A percentile compares a stretch with the other conserved stretches of the same genome.
phyloP scores from a whole-genome alignment of 176 grass and related monocot species.

The Phoenix dactylifera region DNA sequence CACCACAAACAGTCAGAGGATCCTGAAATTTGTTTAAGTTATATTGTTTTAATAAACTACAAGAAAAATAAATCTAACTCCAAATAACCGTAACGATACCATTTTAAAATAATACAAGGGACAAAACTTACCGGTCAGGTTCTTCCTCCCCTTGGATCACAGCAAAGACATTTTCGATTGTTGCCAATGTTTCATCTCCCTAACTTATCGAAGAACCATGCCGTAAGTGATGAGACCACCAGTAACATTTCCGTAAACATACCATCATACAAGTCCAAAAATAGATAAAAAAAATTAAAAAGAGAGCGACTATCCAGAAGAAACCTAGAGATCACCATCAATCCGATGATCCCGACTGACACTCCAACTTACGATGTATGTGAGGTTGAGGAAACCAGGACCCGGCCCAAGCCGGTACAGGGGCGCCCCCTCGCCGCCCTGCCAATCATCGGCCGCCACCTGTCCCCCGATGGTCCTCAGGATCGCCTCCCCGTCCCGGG shows the following conservation, averaged over 20 bases:
- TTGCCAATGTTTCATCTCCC: constrained; percentile 78
- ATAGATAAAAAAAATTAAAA: background rate
- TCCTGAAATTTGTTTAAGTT: too few relatives aligned
- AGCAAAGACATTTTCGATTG: constrained; percentile 82
- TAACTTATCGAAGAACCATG: constrained; percentile 9
- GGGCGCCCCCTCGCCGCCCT: constrained; percentile 38
- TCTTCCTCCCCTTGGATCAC: constrained; percentile 91
- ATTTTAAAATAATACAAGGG: constrained; percentile 1
- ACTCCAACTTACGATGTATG: constrained; percentile 38
- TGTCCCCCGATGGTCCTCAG: constrained; percentile 40
- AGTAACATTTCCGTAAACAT: too few relatives aligned
- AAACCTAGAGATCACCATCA: too few relatives aligned
- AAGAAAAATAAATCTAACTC: too few relatives aligned
- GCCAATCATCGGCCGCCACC: constrained; percentile 67
- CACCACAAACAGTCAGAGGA: too few relatives aligned
- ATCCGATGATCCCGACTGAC: too few relatives aligned
- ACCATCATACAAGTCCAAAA: background rate
- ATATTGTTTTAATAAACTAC: too few relatives aligned
- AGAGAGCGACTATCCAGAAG: background rate
- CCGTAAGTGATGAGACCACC: too few relatives aligned
- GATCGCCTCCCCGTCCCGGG: constrained; percentile 58
- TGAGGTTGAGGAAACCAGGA: constrained; percentile 62
- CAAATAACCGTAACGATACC: too few relatives aligned
- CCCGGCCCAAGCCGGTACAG: constrained; percentile 64
- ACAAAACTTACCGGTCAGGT: constrained; percentile 50